A percentile compares a stretch with the other conserved stretches of the same genome.
phyloP scores from a whole-genome alignment of 345 rosid genomes.

The Mallotus nudiflorus region DNA sequence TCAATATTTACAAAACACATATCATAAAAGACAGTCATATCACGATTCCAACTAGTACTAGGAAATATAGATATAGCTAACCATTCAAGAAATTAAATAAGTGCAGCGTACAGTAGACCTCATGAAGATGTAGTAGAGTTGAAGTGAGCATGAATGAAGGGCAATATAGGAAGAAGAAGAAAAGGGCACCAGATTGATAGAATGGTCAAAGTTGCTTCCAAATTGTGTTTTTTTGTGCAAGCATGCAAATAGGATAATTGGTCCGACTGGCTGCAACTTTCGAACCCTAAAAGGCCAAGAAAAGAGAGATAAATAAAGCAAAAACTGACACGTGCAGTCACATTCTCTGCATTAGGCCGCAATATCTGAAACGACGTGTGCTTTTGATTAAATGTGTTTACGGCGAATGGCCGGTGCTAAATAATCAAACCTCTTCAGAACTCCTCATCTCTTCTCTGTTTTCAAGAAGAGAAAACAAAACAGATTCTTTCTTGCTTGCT shows the following conservation, averaged over 20 bases:
- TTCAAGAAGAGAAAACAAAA: conserved; percentile 14
- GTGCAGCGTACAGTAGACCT: no score
- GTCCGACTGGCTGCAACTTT: conserved; percentile 30
- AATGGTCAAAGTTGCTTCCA: conserved; percentile 49
- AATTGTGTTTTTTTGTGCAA: conserved; percentile 41
- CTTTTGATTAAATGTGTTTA: conserved; percentile 20
- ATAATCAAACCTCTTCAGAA: conserved; percentile 13
- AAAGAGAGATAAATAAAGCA: no score
- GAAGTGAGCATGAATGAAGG: conserved; percentile 4
- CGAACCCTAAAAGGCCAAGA: neutral
- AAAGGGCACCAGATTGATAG: conserved; percentile 19
- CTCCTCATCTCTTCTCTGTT: conserved; percentile 17
- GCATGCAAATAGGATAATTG: conserved; percentile 63
- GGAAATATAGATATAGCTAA: no score
- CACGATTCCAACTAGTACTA: neutral
- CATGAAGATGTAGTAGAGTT: no score
- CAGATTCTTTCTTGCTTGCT: conserved; percentile 7
- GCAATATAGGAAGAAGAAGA: neutral
- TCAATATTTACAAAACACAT: conserved; percentile 2
- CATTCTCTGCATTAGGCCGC: conserved; percentile 59
- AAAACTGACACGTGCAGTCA: conserved; percentile 54
- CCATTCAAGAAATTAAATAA: neutral
- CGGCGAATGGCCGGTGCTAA: conserved; percentile 43
- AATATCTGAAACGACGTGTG: conserved; percentile 53
- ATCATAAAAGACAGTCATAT: no score